A percentile compares a stretch with the other conserved stretches of the same genome.
phyloP scores from a whole-genome alignment of 805 yeast species.

The Metschnikowia anglica region DNA sequence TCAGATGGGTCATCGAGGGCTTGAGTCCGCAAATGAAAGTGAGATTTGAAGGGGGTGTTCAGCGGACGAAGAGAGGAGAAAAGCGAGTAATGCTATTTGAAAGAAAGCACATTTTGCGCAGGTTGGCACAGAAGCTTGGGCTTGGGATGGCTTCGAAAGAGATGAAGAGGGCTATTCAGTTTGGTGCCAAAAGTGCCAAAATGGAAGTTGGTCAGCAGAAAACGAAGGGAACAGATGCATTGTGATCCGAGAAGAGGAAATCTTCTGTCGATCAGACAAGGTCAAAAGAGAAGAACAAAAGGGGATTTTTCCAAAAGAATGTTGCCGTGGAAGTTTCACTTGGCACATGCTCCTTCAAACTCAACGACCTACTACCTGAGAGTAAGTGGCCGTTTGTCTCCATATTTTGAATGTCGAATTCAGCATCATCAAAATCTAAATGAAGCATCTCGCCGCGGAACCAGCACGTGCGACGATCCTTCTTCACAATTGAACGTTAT shows the following conservation, averaged over 20 bases:
- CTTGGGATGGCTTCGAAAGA: slow-evolving; percentile 63
- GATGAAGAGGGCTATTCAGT: slow-evolving; percentile 91
- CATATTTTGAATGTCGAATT: slow-evolving; percentile 15
- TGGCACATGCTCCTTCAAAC: too few relatives aligned
- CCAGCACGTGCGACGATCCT: slow-evolving; percentile 41
- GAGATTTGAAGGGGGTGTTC: slow-evolving; percentile 30
- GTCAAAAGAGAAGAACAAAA: too few relatives aligned
- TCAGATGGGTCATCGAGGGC: slow-evolving; percentile 44
- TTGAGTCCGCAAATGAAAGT: slow-evolving; percentile 51
- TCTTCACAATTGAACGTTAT: slow-evolving; percentile 32
- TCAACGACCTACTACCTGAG: too few relatives aligned
- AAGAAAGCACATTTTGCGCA: slow-evolving; percentile 59
- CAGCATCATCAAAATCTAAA: slow-evolving; percentile 21
- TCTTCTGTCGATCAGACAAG: too few relatives aligned
- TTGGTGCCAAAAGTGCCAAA: slow-evolving; percentile 94
- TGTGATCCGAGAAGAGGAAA: slow-evolving; percentile 9
- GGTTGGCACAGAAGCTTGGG: slow-evolving; percentile 53
- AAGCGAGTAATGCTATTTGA: slow-evolving; percentile 30
- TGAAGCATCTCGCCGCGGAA: slow-evolving; percentile 36
- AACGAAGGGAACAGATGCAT: slow-evolving; percentile 67
- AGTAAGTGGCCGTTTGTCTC: slow-evolving; percentile 28
- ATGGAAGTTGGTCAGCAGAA: slow-evolving; percentile 79
- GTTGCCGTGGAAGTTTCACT: background rate
- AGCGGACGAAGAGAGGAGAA: slow-evolving; percentile 24
- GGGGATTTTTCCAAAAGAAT: too few relatives aligned